A percentile compares a stretch with the other conserved stretches of the same genome.
Conservation (phyloP, 2,329 filamentous ascomycete species). For the Fusarium keratoplasticum region DNA sequence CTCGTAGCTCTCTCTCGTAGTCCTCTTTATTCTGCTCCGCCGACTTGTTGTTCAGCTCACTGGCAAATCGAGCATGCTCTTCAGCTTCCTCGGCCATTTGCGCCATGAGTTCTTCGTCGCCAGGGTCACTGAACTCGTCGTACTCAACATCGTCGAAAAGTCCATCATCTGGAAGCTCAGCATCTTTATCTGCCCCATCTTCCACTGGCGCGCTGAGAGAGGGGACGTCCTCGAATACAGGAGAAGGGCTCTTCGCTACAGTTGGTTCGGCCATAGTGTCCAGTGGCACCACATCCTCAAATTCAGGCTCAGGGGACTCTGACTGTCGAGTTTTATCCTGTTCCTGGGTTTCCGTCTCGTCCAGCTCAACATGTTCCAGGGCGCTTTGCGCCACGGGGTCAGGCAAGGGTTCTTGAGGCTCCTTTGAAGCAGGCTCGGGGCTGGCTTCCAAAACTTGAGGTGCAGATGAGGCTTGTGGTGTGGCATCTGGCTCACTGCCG, state of each 20-base stretch:
- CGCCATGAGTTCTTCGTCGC: conserved; percentile 88
- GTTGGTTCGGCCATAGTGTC: conserved; percentile 22
- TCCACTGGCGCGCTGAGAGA: background rate
- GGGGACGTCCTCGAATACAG: conserved; percentile 29
- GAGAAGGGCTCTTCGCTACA: conserved; percentile 19
- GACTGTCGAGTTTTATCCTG: conserved; percentile 44
- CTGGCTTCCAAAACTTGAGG: background rate
- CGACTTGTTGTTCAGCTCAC: conserved; percentile 82
- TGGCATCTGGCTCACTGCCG: background rate
- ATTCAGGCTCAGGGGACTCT: conserved; percentile 51
- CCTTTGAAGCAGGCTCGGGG: background rate
- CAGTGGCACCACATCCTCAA: conserved; percentile 51
- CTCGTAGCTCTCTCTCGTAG: conserved; percentile 88
- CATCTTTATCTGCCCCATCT: background rate
- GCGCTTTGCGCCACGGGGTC: conserved; percentile 5
- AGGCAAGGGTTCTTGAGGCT: background rate
- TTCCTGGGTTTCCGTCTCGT: background rate
- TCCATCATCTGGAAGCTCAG: conserved; percentile 52
- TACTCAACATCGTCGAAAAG: conserved; percentile 72
- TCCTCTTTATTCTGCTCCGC: conserved; percentile 77
- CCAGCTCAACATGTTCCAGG: conserved; percentile 4
- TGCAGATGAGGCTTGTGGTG: background rate
- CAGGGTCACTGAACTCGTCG: conserved; percentile 83
- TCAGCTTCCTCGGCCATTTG: conserved; percentile 91
- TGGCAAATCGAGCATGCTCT: conserved; percentile 93